phyloP scores from a whole-genome alignment of 345 rosid species.

The Lepidium africanum region DNA sequence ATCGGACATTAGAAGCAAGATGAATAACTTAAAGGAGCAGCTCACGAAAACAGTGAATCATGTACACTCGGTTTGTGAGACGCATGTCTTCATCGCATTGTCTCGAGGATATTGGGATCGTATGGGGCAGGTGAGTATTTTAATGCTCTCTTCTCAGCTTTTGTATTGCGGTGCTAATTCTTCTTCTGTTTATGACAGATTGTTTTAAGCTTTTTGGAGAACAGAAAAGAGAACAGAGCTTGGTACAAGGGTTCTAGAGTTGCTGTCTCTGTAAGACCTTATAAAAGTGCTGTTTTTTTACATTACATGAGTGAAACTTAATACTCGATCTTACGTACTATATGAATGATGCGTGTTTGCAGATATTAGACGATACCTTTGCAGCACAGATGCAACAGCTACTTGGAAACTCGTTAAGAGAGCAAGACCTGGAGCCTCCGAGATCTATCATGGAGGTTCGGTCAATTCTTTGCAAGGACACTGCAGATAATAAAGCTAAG shows the following conservation, averaged over 20 bases:
- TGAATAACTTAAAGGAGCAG: slow-evolving; percentile 85
- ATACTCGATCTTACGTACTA: not conserved
- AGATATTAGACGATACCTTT: slow-evolving; percentile 91
- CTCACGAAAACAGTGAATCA: slow-evolving; percentile 68
- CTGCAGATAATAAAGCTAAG: slow-evolving; percentile 58
- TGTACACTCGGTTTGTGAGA: slow-evolving; percentile 66
- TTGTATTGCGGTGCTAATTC: not conserved
- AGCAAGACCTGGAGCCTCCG: slow-evolving; percentile 88
- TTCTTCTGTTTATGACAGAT: slow-evolving; percentile 40
- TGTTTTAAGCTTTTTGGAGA: slow-evolving; percentile 81
- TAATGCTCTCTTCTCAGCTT: not conserved
- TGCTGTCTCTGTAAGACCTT: slow-evolving; percentile 61
- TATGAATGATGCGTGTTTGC: slow-evolving; percentile 12
- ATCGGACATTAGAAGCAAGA: slow-evolving; percentile 62
- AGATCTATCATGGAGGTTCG: slow-evolving; percentile 87
- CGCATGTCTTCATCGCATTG: slow-evolving; percentile 68
- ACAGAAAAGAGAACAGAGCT: slow-evolving; percentile 88
- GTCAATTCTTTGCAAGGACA: slow-evolving; percentile 89
- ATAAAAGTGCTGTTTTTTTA: not conserved
- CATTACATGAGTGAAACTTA: not conserved
- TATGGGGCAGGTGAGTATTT: slow-evolving; percentile 69
- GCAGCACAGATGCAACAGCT: slow-evolving; percentile 94
- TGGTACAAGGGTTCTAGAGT: slow-evolving; percentile 92
- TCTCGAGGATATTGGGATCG: slow-evolving; percentile 95
- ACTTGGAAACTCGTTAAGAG: slow-evolving; percentile 74